phyloP scores from a whole-genome alignment of 169 alveolate genomes.

The Plasmodium knowlesi region DNA sequence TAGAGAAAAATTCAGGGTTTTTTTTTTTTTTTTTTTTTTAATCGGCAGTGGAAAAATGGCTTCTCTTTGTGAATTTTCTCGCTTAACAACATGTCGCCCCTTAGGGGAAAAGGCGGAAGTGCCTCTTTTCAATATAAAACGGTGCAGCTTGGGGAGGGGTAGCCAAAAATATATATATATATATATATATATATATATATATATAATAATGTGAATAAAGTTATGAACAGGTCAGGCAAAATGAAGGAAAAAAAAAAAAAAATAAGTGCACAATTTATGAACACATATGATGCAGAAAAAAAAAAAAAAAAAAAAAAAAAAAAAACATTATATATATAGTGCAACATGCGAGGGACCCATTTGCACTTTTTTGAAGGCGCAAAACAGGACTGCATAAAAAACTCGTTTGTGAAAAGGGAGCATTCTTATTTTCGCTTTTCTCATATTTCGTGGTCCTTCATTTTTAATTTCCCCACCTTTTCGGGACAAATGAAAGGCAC shows the following conservation, averaged over 20 bases:
- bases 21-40: neutral
- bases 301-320: neutral
- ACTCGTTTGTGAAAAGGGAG: neutral
- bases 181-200: too few relatives aligned
- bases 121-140: neutral
- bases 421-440: neutral
- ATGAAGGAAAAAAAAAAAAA: too few relatives aligned
- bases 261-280: too few relatives aligned
- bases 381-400: neutral
- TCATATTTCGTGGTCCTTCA: neutral
- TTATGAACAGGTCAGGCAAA: too few relatives aligned
- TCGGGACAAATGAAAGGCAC: neutral
- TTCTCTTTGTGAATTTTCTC: neutral
- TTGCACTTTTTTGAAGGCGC: neutral
- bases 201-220: too few relatives aligned
- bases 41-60: neutral
- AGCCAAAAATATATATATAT: too few relatives aligned
- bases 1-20: neutral
- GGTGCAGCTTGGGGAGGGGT: neutral
- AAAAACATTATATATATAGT: neutral
- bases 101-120: neutral
- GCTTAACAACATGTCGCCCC: neutral
- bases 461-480: neutral
- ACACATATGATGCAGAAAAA: too few relatives aligned
- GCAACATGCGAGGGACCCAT: neutral